Evolutionary conservation across 345 rosid species (phyloP), one percentile per base, ranked within the genome.

Genomic region (Psidium friedrichsthalianum): DNA sequence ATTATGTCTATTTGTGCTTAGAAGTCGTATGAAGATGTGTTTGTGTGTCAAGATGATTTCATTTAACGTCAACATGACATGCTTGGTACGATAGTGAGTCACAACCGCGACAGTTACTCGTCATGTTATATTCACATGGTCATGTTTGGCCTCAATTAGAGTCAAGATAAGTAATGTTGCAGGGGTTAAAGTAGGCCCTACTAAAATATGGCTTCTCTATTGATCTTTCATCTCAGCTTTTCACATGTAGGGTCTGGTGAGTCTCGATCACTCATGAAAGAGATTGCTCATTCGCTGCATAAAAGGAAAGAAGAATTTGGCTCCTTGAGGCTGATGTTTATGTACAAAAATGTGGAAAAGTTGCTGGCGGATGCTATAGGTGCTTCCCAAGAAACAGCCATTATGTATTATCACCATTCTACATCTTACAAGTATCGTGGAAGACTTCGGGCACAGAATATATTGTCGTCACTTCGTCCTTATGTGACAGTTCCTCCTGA

Each of bases 181-280:
- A 18, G 25, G 78, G 47, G 80, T 36, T 18, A 69, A 69, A 69
- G 2, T 36, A 32, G 80, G 80, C 42, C 80, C 47, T 36, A 18
- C 29, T 47, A 22, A 6, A n/a, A n/a, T 58, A 86, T 22, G 84
- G 20, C 27, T 24, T 44, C 6, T 47, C 36, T 16, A 16, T 40
- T 44, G 82, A 36, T 56, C 83, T 51, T 78, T 82, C 56, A 18
- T n/a, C 36, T 56, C 51, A 21, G 83, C 83, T 86, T 82, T 56
- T 56, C 56, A 83, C 82, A 83, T 29, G 27, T 89, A 96, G 99
- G 99, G 99, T 95, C 94, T 53, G 99, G 99, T 3, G 98, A 94
- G 90, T 92, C 98, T 74, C 92, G 98, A 85, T 89, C 98, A 6
- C 92, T 97, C 14, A 94, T 90, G 95, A 92, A 88, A 87, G 95